Base-by-base conservation (phyloP, 306 rosid species). In the Pterocarpus macrocarpus region DNA sequence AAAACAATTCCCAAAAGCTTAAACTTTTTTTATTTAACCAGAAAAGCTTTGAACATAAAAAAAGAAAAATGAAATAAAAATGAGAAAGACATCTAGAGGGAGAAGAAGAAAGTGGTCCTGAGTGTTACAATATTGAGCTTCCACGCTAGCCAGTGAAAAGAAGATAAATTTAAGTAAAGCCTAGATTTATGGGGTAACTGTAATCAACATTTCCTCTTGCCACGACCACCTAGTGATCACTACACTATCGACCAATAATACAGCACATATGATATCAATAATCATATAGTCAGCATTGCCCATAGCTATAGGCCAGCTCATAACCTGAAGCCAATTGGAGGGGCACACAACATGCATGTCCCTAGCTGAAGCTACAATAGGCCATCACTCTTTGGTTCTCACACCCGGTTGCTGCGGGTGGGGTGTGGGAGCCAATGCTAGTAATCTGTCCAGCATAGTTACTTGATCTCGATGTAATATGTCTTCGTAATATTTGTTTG, bases 121-220 rank as follows among this genome's bases (percentile, higher is more conserved):
- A 59, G 72, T 39, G 68, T 64, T 66, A 59, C 28, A 69, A 30
- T 30, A 59, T 5, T 12, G n/a, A 59, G 3, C 8, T 0, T 13
- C 8, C 61, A 52, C 14, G 17, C 17, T 9, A 55, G 11, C 36
- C 17, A 16, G 14, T 73, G 55, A 39, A 5, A 10, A 17, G 67
- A 22, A 56, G 67, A 79, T 52, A 33, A 39, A 50, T 22, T 22
- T 43, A 43, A 58, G 77, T 58, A 80, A 70, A 69, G 78, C 82
- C 79, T 75, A 69, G 58, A 75, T 55, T 80, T 65, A 63, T 75
- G 85, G 82, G 41, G 35, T 30, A 44, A 28, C 16, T 63, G 56
- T 35, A 4, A 28, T 8, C 38, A 56, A 34, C 47, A 49, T 41
- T 68, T 35, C 62, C 66, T 39, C 4, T 52, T 22, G 33, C 70